These are phyloP conservation scores for Dactylella cylindrospora DNA, from an alignment of 2,329 filamentous ascomycete genomes.

Conservation along the genomic window DNA sequence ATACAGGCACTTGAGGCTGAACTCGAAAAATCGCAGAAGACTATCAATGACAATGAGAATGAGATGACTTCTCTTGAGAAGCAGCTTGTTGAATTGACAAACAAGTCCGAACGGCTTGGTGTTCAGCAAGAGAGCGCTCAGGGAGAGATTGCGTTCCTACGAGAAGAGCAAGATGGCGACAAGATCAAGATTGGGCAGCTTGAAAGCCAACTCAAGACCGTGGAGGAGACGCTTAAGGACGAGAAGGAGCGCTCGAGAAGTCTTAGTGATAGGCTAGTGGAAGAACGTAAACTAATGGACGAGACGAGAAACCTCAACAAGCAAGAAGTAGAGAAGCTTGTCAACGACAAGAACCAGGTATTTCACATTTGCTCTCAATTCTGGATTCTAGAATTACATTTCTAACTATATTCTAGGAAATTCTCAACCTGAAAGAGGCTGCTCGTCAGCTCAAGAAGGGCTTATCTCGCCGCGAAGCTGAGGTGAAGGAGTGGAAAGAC, in stretches of 20 bases:
- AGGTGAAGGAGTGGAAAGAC: conserved; percentile 88
- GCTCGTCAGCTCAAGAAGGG: conserved; percentile 77
- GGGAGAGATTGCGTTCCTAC: conserved; percentile 87
- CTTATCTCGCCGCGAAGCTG: conserved; percentile 78
- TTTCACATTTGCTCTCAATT: not conserved
- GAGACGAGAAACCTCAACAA: conserved; percentile 69
- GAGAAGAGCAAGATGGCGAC: conserved; percentile 94
- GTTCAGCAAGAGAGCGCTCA: conserved; percentile 93
- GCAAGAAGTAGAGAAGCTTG: conserved; percentile 87
- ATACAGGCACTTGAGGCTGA: conserved; percentile 44
- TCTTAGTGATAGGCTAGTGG: conserved; percentile 45
- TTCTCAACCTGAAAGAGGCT: conserved; percentile 80
- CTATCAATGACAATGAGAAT: conserved; percentile 78
- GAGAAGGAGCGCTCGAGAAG: conserved; percentile 69
- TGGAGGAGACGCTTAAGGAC: conserved; percentile 77
- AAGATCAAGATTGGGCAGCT: conserved; percentile 97
- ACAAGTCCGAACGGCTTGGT: conserved; percentile 81
- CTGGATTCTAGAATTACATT: not conserved
- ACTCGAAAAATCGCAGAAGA: conserved; percentile 79
- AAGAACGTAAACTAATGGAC: conserved; percentile 81
- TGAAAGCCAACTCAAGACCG: conserved; percentile 75
- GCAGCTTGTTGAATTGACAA: conserved; percentile 78
- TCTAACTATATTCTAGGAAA: conserved; percentile 57
- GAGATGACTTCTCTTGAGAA: conserved; percentile 85
- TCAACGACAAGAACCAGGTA: conserved; percentile 80